Base-by-base conservation (phyloP, 106 monocot species). In the Vanilla planifolia region DNA sequence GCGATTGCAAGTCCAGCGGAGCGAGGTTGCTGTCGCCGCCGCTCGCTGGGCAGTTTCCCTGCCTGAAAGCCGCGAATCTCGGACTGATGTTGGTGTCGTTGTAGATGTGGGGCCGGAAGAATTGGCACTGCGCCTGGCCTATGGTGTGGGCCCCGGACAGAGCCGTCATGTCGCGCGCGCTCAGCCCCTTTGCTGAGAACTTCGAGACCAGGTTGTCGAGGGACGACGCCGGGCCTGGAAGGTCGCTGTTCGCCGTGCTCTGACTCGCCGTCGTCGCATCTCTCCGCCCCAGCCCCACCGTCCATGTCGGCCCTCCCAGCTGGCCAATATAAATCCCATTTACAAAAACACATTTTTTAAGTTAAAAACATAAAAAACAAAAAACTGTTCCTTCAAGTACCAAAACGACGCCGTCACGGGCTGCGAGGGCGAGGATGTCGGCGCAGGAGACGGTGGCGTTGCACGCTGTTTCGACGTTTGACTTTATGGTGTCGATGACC, bases 71-170 rank as follows among this genome's bases (percentile, higher is more conserved):
- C 2, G 66, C 72, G 48, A 78, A 78, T 9, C 13, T 36, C 1
- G 55, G 2, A 48, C 72, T 35, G 72, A 78, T 58, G 59, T 68
- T 48, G 39, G 60, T 58, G 20, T 78, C 77, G 32, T 33, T 66
- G 55, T 55, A 60, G 47, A 72, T 62, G 72, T 28, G 78, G 33
- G 3, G 3, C 25, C 52, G 28, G 52, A 77, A 77, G 64, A 9
- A 36, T 6, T 2, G 0, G 73, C 78, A 78, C 10, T 57, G 73
- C 16, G 67, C 62, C 14, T 59, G 67, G 62, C 78, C 78, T 39
- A 78, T 67, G 61, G 72, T 73, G 73, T 78, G 78, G 27, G 41
- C 72, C 17, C 78, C 78, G 47, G 78, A 78, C 39, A 78, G 78
- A 8, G 67, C 78, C 30, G 73, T 73, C 67, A 78, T 58, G 52